These are phyloP conservation scores for Fomes fomentarius DNA, from an alignment of 1,284 basidiomycete genomes.

Conservation along the genomic window DNA sequence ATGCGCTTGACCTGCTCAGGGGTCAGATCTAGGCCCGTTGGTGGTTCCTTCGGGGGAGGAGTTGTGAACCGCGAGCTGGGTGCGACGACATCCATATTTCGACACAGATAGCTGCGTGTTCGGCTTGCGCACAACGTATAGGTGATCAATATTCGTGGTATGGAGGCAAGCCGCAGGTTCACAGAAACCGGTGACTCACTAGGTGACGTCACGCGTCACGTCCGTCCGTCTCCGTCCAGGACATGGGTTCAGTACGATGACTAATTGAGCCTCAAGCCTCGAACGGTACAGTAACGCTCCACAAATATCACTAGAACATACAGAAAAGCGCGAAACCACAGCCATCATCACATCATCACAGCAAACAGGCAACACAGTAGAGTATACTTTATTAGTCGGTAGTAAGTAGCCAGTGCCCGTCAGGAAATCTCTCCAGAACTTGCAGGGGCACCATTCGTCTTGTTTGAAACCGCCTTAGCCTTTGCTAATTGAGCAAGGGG, in stretches of 20 bases:
- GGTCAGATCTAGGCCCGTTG: slow-evolving; percentile 32
- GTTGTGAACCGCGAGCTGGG: slow-evolving; percentile 25
- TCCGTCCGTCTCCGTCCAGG: too few species aligned
- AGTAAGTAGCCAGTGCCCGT: too few species aligned
- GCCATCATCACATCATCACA: neutral
- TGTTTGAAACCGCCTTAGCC: slow-evolving; percentile 16
- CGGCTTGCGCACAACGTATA: too few species aligned
- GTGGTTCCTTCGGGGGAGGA: slow-evolving; percentile 29
- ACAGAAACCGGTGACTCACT: too few species aligned
- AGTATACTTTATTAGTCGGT: neutral
- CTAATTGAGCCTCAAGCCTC: too few species aligned
- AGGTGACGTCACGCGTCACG: slow-evolving; percentile 4
- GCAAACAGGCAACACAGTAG: neutral
- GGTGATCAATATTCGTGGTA: too few species aligned
- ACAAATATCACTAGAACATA: too few species aligned
- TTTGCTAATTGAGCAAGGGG: slow-evolving; percentile 17
- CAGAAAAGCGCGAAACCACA: neutral
- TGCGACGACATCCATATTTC: slow-evolving; percentile 12
- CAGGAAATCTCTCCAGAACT: too few species aligned
- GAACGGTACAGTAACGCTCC: too few species aligned
- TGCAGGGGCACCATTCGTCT: slow-evolving; percentile 15
- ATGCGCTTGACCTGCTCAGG: slow-evolving; percentile 44
- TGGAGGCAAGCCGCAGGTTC: too few species aligned
- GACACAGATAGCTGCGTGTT: too few species aligned
- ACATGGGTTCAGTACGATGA: too few species aligned